Evolutionary conservation across 495 filamentous ascomycete species (phyloP).

Genomic region (Hypoxylon intermedium): DNA sequence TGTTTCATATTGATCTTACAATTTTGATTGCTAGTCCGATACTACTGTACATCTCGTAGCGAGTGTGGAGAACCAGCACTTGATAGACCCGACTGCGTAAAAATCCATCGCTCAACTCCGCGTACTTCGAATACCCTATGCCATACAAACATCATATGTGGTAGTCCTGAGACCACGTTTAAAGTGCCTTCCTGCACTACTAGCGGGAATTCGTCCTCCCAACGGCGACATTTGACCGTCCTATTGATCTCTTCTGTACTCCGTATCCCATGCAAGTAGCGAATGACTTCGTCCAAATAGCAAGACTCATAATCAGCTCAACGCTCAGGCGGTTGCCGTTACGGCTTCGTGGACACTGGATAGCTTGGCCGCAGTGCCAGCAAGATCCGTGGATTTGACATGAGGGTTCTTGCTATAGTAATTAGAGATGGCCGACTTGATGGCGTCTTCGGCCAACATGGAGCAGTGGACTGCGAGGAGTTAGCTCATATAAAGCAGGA

Average conservation of each 20-base stretch:
- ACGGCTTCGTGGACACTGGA: conserved; percentile 40
- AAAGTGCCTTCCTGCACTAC: no score
- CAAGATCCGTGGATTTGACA: conserved; percentile 72
- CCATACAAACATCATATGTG: neutral
- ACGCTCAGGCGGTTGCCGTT: conserved; percentile 25
- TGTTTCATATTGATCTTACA: conserved; percentile 14
- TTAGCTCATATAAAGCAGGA: conserved; percentile 21
- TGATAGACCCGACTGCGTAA: conserved; percentile 5
- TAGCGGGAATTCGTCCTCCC: neutral
- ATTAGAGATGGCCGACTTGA: conserved; percentile 98
- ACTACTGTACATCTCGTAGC: conserved; percentile 25
- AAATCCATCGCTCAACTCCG: conserved; percentile 18
- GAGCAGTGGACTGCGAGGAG: conserved; percentile 83
- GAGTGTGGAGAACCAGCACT: conserved; percentile 13
- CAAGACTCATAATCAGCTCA: no score
- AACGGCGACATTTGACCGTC: conserved; percentile 19
- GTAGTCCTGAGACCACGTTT: neutral
- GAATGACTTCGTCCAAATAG: conserved; percentile 12
- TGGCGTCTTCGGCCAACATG: conserved; percentile 98
- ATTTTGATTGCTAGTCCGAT: conserved; percentile 17
- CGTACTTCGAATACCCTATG: neutral
- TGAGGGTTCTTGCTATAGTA: conserved; percentile 96
- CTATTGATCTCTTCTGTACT: conserved; percentile 24
- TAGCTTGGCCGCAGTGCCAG: conserved; percentile 69
- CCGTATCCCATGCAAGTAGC: conserved; percentile 27